These are phyloP conservation scores for Vinca minor DNA, from an alignment of 257 asterid species.

Conservation along the genomic window DNA sequence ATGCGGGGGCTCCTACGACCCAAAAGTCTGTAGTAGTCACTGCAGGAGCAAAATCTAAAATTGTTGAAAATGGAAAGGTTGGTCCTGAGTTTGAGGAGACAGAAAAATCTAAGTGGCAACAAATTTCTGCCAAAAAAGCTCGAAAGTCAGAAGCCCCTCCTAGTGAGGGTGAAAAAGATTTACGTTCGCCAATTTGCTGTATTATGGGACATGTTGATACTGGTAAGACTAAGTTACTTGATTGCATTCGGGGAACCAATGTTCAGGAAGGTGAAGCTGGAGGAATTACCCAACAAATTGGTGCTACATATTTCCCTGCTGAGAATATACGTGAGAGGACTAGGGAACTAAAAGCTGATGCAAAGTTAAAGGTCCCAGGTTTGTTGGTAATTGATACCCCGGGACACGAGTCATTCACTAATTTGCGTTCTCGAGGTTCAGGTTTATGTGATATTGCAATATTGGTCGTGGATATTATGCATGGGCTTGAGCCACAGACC, in stretches of 20 bases:
- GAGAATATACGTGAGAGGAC: slow-evolving; percentile 95
- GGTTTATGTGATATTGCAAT: slow-evolving; percentile 97
- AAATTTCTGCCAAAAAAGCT: slow-evolving; percentile 15
- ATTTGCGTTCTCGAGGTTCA: slow-evolving; percentile 90
- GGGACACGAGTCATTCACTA: slow-evolving; percentile 93
- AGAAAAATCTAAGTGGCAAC: slow-evolving; percentile 27
- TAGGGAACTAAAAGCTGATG: slow-evolving; percentile 90
- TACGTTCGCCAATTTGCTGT: slow-evolving; percentile 95
- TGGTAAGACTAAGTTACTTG: slow-evolving; percentile 94
- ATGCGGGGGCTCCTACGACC: slow-evolving; percentile 32
- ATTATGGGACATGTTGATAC: slow-evolving; percentile 99
- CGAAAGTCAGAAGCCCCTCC: slow-evolving; percentile 26
- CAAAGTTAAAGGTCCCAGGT: slow-evolving; percentile 89
- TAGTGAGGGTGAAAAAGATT: slow-evolving; percentile 37
- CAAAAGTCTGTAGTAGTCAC: slow-evolving; percentile 24
- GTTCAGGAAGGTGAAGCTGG: slow-evolving; percentile 99
- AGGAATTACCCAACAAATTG: slow-evolving; percentile 96
- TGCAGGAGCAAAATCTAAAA: slow-evolving; percentile 24
- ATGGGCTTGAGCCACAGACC: slow-evolving; percentile 96
- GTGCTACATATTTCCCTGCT: slow-evolving; percentile 96
- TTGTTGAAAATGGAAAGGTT: slow-evolving; percentile 24
- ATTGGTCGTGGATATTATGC: slow-evolving; percentile 95
- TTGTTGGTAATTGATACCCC: slow-evolving; percentile 94
- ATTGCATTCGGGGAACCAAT: slow-evolving; percentile 91
- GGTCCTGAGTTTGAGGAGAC: slow-evolving; percentile 27